Percentiles rank a stretch among this genome's conserved stretches.
Conservation (phyloP, 2,329 filamentous ascomycete species). For the Penicillium sp. region DNA sequence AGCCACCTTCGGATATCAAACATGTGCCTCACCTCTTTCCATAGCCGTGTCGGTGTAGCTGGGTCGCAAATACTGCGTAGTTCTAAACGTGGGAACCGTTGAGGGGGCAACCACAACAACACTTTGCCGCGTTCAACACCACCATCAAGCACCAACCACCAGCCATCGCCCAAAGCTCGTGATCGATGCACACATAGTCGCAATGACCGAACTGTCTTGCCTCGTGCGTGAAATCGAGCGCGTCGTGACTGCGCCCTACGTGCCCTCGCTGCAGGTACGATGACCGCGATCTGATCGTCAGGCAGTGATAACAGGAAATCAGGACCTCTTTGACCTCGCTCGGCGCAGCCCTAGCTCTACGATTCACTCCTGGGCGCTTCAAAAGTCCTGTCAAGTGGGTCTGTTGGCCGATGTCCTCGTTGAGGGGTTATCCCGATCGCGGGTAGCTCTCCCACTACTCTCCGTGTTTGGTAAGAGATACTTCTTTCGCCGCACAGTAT, state of each 20-base stretch:
- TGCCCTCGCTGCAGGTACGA: constrained; percentile 48
- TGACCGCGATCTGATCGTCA: not conserved
- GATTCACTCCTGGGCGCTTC: constrained; percentile 45
- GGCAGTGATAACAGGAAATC: constrained; percentile 9
- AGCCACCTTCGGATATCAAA: too few relatives aligned
- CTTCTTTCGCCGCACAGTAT: too few relatives aligned
- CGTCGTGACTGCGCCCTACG: constrained; percentile 47
- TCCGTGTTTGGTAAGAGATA: constrained; percentile 44
- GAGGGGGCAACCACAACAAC: constrained; percentile 14
- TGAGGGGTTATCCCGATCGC: constrained; percentile 48
- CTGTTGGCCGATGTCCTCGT: constrained; percentile 45
- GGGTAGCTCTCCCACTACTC: constrained; percentile 49
- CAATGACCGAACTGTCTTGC: constrained; percentile 25
- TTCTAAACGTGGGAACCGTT: too few relatives aligned
- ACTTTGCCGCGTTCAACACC: not conserved
- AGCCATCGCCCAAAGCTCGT: not conserved
- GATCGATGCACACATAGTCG: not conserved
- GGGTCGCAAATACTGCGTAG: too few relatives aligned
- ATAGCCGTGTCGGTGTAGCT: too few relatives aligned
- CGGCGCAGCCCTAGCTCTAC: constrained; percentile 28
- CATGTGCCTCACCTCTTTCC: too few relatives aligned
- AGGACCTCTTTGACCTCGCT: constrained; percentile 31
- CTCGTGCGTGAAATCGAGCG: constrained; percentile 44
- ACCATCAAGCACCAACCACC: not conserved
- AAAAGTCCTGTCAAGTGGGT: constrained; percentile 48